Percentiles rank a stretch among this genome's conserved stretches.
Evolutionary conservation across 208 protist genomes (phyloP).

Genomic region (Herpetomonas samuelpessoai): DNA sequence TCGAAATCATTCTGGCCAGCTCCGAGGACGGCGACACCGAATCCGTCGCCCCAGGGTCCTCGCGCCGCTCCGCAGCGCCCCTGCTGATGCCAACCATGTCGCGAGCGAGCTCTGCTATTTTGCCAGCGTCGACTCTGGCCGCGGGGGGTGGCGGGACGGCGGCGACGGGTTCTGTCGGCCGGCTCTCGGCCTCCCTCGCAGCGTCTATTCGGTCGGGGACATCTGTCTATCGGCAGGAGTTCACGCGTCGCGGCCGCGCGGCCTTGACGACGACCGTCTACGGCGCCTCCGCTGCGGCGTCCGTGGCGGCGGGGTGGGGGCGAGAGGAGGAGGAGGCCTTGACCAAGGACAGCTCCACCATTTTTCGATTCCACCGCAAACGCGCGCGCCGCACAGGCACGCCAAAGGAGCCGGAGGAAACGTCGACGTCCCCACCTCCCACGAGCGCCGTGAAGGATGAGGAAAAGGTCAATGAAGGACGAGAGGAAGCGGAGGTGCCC

Average conservation of each 20-base stretch:
- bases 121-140: conserved; percentile 60
- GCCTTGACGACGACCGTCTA: conserved; percentile 79
- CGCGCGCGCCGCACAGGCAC: conserved; percentile 10
- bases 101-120: conserved; percentile 81
- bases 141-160: conserved; percentile 17
- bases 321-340: conserved; percentile 46
- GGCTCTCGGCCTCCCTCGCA: conserved; percentile 61
- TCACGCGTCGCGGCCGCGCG: conserved; percentile 55
- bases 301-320: conserved; percentile 56
- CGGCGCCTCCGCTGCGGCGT: conserved; percentile 79
- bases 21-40: conserved; percentile 81
- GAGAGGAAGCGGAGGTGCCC: conserved; percentile 1
- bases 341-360: conserved; percentile 65
- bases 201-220: conserved; percentile 73
- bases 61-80: conserved; percentile 27
- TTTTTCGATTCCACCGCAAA: conserved; percentile 70
- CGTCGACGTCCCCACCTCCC: not conserved
- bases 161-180: conserved; percentile 13
- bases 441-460: not conserved
- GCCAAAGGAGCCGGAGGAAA: conserved; percentile 7
- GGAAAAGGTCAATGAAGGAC: conserved; percentile 11
- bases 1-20: conserved; percentile 73
- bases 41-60: conserved; percentile 67
- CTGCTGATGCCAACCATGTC: conserved; percentile 78
- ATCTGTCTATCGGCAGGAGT: conserved; percentile 56